These are phyloP conservation scores for Strobilomyces confusus DNA, from an alignment of 768 basidiomycete genomes.

Conservation along the genomic window DNA sequence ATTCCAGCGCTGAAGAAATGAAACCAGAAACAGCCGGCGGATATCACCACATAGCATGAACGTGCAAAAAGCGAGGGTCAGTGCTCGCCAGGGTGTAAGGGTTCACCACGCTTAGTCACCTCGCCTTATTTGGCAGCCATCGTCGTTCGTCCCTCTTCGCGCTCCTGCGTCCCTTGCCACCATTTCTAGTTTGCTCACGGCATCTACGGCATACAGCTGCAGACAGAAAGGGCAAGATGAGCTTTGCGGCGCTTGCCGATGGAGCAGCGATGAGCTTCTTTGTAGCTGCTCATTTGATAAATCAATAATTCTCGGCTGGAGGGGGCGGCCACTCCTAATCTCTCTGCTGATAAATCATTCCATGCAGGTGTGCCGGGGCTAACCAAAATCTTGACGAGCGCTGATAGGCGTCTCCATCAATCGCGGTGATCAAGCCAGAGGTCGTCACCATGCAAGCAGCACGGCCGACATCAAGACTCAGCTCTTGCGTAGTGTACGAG, in stretches of 20 bases:
- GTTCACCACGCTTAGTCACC: conserved; percentile 26
- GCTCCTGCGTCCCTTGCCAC: no score
- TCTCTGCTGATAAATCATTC: conserved; percentile 7
- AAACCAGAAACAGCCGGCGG: conserved; percentile 26
- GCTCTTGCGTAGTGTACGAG: no score
- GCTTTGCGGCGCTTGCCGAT: no score
- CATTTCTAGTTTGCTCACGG: no score
- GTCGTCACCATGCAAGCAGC: not conserved
- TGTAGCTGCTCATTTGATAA: conserved; percentile 22
- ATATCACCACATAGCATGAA: conserved; percentile 35
- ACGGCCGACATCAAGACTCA: no score
- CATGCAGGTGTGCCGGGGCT: conserved; percentile 21
- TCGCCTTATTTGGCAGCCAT: conserved; percentile 17
- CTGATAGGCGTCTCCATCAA: conserved; percentile 32
- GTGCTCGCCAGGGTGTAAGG: conserved; percentile 14
- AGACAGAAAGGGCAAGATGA: no score
- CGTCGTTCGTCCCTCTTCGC: conserved; percentile 5
- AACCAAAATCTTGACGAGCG: conserved; percentile 37
- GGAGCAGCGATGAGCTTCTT: not conserved
- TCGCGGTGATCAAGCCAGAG: not conserved
- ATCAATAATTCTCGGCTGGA: conserved; percentile 41
- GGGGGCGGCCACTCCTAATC: conserved; percentile 34
- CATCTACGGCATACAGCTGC: no score
- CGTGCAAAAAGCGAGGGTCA: conserved; percentile 25
- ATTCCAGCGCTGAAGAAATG: conserved; percentile 20